Evolutionary conservation across 1,139 yeast genomes (phyloP).

Genomic region (Taphrina populina): DNA sequence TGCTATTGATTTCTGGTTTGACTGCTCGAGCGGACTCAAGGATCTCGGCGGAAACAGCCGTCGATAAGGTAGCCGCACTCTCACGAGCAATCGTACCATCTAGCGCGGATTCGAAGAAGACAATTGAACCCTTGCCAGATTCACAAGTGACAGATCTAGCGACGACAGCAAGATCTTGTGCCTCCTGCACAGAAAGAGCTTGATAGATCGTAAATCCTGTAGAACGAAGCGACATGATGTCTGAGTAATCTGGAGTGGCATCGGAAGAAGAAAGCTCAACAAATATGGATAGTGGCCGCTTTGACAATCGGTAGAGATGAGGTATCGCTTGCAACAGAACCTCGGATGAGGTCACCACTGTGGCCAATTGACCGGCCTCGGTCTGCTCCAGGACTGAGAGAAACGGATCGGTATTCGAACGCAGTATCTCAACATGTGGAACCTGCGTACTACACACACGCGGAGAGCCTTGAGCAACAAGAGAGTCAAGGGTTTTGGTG

Average conservation of each 20-base stretch:
- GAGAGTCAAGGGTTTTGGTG: slow-evolving; percentile 15
- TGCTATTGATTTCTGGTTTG: slow-evolving; percentile 32
- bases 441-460: slow-evolving; percentile 15
- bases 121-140: slow-evolving; percentile 60
- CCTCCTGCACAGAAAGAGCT: slow-evolving; percentile 59
- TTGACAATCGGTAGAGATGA: slow-evolving; percentile 53
- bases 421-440: slow-evolving; percentile 32
- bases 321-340: slow-evolving; percentile 63
- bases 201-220: slow-evolving; percentile 62
- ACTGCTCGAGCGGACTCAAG: slow-evolving; percentile 47
- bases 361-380: slow-evolving; percentile 34
- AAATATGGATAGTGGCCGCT: slow-evolving; percentile 57
- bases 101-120: slow-evolving; percentile 51
- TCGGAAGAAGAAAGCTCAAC: slow-evolving; percentile 49
- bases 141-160: slow-evolving; percentile 59
- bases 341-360: slow-evolving; percentile 53
- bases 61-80: slow-evolving; percentile 33
- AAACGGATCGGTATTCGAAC: slow-evolving; percentile 41
- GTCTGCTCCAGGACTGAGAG: slow-evolving; percentile 39
- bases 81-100: slow-evolving; percentile 35
- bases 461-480: slow-evolving; percentile 35
- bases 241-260: slow-evolving; percentile 55
- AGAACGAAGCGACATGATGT: slow-evolving; percentile 69
- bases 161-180: slow-evolving; percentile 55
- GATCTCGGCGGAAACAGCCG: slow-evolving; percentile 36